Conservation (phyloP, 140 eudicot species). For the Bidens hawaiensis region DNA sequence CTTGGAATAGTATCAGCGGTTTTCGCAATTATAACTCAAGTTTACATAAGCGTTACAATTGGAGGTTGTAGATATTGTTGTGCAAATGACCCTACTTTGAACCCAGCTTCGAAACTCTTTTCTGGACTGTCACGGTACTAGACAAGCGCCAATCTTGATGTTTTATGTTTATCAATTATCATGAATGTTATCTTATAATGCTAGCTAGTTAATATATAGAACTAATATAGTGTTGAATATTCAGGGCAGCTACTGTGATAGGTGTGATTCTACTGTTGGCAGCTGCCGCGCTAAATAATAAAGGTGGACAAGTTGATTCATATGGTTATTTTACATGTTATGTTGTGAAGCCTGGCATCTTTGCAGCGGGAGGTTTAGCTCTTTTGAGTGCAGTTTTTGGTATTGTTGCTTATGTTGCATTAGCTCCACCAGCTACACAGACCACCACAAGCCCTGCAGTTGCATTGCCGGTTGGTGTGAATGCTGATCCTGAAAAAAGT, state of each 20-base stretch:
- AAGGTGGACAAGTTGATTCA: slow-evolving; percentile 5
- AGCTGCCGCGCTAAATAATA: slow-evolving; percentile 14
- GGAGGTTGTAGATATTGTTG: slow-evolving; percentile 25
- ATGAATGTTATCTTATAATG: background rate
- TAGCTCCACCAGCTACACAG: slow-evolving; percentile 8
- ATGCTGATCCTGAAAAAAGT: slow-evolving; percentile 13
- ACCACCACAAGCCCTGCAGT: background rate
- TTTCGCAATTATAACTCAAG: slow-evolving; percentile 19
- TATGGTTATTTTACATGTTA: slow-evolving; percentile 22
- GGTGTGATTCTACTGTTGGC: slow-evolving; percentile 22
- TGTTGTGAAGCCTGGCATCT: slow-evolving; percentile 26
- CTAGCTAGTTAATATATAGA: background rate
- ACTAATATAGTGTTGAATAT: slow-evolving; percentile 4
- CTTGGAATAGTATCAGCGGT: slow-evolving; percentile 29
- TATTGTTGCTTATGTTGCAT: slow-evolving; percentile 8
- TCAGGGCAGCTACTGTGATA: slow-evolving; percentile 25
- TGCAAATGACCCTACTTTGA: slow-evolving; percentile 10
- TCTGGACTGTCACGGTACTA: slow-evolving; percentile 23
- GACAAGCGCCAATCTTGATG: background rate
- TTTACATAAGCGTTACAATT: slow-evolving; percentile 21
- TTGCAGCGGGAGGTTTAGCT: slow-evolving; percentile 30
- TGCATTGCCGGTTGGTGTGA: background rate
- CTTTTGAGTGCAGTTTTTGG: slow-evolving; percentile 23
- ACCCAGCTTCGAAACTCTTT: slow-evolving; percentile 17
- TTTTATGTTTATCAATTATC: slow-evolving; percentile 6